Evolutionary conservation across 176 grass and related monocot species (phyloP), one percentile per base, ranked within the genome.

Genomic region (Cocos nucifera): DNA sequence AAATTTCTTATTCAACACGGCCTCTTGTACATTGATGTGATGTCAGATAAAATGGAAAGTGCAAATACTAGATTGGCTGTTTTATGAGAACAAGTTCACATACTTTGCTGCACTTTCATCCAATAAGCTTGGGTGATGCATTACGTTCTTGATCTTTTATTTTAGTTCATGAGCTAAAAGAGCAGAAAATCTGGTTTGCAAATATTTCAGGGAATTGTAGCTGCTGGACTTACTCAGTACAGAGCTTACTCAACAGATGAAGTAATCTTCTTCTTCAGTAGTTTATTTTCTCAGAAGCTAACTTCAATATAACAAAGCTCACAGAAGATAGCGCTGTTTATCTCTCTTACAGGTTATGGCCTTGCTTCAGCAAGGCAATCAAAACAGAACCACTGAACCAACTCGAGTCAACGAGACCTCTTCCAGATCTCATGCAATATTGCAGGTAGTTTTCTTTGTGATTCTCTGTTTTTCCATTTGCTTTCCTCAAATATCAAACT

Each of bases 231-330:
- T 24, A 89, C 88, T 64, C 84, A 98, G 18, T 92, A 85, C 35
- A 92, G 81, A 78, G 93, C 85, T 78, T 89, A 91, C 71, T 89
- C 93, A 39, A 89, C 93, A 59, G 93, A 92, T 48, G 93, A 98
- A 73, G 93, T 98, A 84, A 67, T 26, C 12, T 16, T 24, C n/a
- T 72, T 63, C 48, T 73, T 82, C 49, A 49, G 8, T 57, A 63
- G 44, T 69, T 50, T 62, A 12, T 9, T 44, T 44, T 44, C 10
- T 44, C 35, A 44, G 35, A 12, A 44, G 35, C 35, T 44, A 12
- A 44, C 10, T 44, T 14, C 8, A 2, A 2, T 44, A 44, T 44
- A 44, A 44, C 35, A 29, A 53, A 54, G 18, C 9, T 20, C 2
- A 48, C 16, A 49, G 29, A 56, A 15, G 19, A 17, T 2, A 39